Base-by-base conservation (phyloP, 495 filamentous ascomycete species). In the Hypoxylon fragiforme region DNA sequence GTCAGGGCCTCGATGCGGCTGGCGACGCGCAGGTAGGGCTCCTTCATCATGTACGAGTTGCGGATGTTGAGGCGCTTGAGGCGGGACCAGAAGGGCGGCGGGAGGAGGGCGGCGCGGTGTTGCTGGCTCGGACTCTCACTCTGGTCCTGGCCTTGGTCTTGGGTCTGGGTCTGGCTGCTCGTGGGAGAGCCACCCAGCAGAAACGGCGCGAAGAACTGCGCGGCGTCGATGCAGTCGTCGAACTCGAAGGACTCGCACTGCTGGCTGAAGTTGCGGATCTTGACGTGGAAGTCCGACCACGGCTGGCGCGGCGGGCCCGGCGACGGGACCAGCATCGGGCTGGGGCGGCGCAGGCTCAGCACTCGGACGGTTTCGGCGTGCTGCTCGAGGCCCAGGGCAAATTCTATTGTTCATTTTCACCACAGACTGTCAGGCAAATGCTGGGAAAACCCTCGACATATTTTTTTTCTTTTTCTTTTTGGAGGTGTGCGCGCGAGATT, bases 31-130 rank as follows among this genome's bases (percentile, higher is more conserved):
- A 62, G n/a, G 30, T 62, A 62, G 6, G 58, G 52, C 24, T 36
- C 24, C 20, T 62, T 62, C 42, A 62, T 52, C 47, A 62, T 41
- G 38, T 62, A 62, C 24, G 58, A 62, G 24, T 62, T 62, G 53
- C 58, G 58, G 8, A 62, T 18, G 12, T 51, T 57, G 3, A 62
- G 47, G 7, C 48, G 40, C 32, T 62, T 57, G 24, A 62, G n/a
- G 2, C 47, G 35, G n/a, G 34, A 13, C 48, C 54, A 62, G 31
- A 57, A 52, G 3, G 53, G 53, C n/a, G n/a, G n/a, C n/a, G n/a
- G n/a, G n/a, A n/a, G n/a, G n/a, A n/a, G n/a, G n/a, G n/a, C n/a
- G n/a, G n/a, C n/a, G n/a, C n/a, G n/a, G n/a, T n/a, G n/a, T n/a
- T n/a, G n/a, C n/a, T n/a, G n/a, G n/a, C n/a, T n/a, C n/a, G n/a